phyloP scores from a whole-genome alignment of 2,329 filamentous ascomycete species.

The Dryadomyces sulphureus region DNA sequence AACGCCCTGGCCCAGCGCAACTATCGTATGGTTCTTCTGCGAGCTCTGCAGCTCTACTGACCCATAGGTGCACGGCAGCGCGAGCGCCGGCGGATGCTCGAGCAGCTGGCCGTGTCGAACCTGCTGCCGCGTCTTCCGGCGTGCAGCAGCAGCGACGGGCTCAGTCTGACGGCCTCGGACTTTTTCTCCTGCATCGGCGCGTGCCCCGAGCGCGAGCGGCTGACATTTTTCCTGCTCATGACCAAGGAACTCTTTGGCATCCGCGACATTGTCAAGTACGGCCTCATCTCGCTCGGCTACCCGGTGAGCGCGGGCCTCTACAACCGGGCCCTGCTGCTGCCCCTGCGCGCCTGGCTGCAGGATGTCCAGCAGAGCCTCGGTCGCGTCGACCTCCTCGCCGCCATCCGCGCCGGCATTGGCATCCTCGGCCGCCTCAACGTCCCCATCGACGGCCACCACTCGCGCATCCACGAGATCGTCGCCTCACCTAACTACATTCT shows the following conservation, averaged over 20 bases:
- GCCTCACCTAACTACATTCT: not conserved
- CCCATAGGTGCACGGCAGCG: not conserved
- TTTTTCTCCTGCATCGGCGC: conserved; percentile 1
- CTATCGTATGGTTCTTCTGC: conserved; percentile 3
- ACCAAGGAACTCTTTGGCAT: conserved; percentile 3
- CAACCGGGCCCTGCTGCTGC: not conserved
- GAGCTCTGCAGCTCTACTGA: not conserved
- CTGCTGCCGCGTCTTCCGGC: too few relatives aligned
- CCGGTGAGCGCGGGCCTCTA: conserved; percentile 1
- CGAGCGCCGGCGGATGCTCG: not conserved
- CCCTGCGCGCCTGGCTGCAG: conserved; percentile 1
- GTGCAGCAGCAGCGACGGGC: not conserved
- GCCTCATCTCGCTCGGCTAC: conserved; percentile 5
- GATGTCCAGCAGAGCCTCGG: not conserved
- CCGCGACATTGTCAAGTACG: conserved; percentile 6
- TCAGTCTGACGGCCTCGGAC: not conserved
- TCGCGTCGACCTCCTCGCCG: not conserved
- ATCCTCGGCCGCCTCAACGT: conserved; percentile 1
- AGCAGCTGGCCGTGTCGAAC: too few relatives aligned
- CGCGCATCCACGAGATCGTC: not conserved
- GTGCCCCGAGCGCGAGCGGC: not conserved
- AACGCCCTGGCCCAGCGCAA: conserved; percentile 6
- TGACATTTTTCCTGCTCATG: conserved; percentile 3
- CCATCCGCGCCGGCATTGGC: conserved; percentile 1
- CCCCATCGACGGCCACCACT: not conserved